Evolutionary conservation across 2,329 filamentous ascomycete species (phyloP).

Genomic region (Calonectria henricotiae): DNA sequence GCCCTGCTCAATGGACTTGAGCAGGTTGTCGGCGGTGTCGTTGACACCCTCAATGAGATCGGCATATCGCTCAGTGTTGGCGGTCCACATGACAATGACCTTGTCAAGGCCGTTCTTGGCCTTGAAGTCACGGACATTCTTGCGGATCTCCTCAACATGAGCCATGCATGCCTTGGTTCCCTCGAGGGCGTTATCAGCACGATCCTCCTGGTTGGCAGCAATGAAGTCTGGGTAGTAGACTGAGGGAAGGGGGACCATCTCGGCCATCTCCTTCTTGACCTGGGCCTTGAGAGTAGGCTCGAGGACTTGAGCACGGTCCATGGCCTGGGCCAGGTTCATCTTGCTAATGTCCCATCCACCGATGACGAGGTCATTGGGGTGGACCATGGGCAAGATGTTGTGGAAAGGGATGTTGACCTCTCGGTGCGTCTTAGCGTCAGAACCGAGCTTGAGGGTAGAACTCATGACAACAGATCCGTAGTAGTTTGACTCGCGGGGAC

Average conservation of each 20-base stretch:
- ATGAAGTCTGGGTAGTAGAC: slow-evolving; percentile 99
- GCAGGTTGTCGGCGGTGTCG: slow-evolving; percentile 94
- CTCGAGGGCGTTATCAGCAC: slow-evolving; percentile 90
- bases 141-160: slow-evolving; percentile 93
- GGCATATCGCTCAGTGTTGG: slow-evolving; percentile 98
- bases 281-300: slow-evolving; percentile 94
- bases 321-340: slow-evolving; percentile 89
- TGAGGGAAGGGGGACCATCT: slow-evolving; percentile 90
- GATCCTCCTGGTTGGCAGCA: slow-evolving; percentile 96
- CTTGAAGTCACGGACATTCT: slow-evolving; percentile 97
- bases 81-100: slow-evolving; percentile 98
- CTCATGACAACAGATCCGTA: slow-evolving; percentile 98
- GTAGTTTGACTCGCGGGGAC: slow-evolving; percentile 90
- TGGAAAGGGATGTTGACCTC: slow-evolving; percentile 98
- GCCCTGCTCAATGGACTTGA: slow-evolving; percentile 88
- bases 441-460: slow-evolving; percentile 96
- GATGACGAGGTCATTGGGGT: slow-evolving; percentile 95
- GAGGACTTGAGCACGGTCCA: slow-evolving; percentile 96
- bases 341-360: slow-evolving; percentile 98
- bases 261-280: slow-evolving; percentile 93
- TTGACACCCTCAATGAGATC: slow-evolving; percentile 92
- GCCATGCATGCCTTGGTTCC: slow-evolving; percentile 88
- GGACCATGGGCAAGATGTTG: slow-evolving; percentile 94
- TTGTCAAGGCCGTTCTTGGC: slow-evolving; percentile 87
- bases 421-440: slow-evolving; percentile 84